Conservation (phyloP, 1,284 basidiomycete genomes). For the Termitomyces sp. region DNA sequence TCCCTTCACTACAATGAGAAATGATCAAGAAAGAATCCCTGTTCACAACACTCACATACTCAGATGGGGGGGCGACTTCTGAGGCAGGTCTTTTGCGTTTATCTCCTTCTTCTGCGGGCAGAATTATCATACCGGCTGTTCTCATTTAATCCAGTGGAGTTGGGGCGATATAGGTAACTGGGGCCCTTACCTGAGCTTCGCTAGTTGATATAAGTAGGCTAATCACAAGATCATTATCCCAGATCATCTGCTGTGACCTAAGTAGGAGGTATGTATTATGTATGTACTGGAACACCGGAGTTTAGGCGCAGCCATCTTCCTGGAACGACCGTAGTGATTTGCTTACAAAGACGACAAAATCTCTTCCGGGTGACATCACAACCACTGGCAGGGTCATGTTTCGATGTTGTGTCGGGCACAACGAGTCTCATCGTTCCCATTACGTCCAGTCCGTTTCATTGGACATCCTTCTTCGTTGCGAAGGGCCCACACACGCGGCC, state of each 20-base stretch:
- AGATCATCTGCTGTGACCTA: background rate
- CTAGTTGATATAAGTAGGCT: constrained; percentile 5
- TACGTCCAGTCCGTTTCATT: constrained; percentile 1
- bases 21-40: background rate
- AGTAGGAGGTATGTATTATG: background rate
- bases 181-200: background rate
- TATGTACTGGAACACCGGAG: background rate
- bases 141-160: constrained; percentile 1
- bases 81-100: constrained; percentile 8
- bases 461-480: constrained; percentile 8
- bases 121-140: constrained; percentile 4
- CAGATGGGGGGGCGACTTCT: background rate
- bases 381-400: constrained; percentile 15
- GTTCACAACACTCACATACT: constrained; percentile 7
- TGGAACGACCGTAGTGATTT: background rate
- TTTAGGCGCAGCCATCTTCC: too few relatives aligned
- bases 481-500: constrained; percentile 22
- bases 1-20: background rate
- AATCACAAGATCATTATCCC: background rate
- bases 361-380: background rate
- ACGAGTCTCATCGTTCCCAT: constrained; percentile 7
- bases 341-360: constrained; percentile 8
- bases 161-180: background rate
- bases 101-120: constrained; percentile 9
- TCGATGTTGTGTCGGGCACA: constrained; percentile 14